These are phyloP conservation scores for Raffaelea ambrosiae DNA, from an alignment of 2,329 filamentous ascomycete genomes.

Conservation along the genomic window DNA sequence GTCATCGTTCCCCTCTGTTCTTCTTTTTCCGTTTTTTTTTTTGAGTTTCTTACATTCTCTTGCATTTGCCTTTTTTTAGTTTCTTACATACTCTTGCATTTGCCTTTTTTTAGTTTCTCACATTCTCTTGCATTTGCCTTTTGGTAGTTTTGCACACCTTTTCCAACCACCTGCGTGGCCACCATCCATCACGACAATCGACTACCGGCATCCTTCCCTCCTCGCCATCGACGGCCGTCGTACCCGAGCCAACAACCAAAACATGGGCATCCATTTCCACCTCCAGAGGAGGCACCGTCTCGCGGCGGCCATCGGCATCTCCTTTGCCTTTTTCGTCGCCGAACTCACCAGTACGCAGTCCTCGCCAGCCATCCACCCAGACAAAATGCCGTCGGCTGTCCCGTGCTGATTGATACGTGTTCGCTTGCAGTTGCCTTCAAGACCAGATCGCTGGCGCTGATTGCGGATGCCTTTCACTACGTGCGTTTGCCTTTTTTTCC, in stretches of 20 bases:
- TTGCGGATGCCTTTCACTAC: constrained; percentile 75
- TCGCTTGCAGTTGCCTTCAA: constrained; percentile 56
- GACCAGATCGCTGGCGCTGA: constrained; percentile 61
- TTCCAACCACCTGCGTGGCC: no score
- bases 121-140: not conserved
- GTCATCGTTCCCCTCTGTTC: not conserved
- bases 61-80: not conserved
- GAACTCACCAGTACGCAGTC: constrained; percentile 38
- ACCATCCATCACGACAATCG: no score
- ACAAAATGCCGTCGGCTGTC: no score
- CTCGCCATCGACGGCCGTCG: no score
- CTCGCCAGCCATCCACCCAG: no score
- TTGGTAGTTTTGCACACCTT: not conserved
- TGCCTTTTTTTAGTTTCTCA: not conserved
- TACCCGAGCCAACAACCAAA: no score
- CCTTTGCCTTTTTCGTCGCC: constrained; percentile 40
- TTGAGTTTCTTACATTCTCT: not conserved
- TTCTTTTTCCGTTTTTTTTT: not conserved
- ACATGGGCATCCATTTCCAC: constrained; percentile 23
- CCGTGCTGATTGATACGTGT: no score
- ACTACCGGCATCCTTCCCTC: no score
- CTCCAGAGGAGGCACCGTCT: constrained; percentile 37
- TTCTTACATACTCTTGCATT: not conserved
- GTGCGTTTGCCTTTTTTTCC: constrained; percentile 42
- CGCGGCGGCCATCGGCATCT: constrained; percentile 38